Evolutionary conservation across 345 rosid genomes (phyloP), one percentile per base, ranked within the genome.

Genomic region (Citrus reticulata): DNA sequence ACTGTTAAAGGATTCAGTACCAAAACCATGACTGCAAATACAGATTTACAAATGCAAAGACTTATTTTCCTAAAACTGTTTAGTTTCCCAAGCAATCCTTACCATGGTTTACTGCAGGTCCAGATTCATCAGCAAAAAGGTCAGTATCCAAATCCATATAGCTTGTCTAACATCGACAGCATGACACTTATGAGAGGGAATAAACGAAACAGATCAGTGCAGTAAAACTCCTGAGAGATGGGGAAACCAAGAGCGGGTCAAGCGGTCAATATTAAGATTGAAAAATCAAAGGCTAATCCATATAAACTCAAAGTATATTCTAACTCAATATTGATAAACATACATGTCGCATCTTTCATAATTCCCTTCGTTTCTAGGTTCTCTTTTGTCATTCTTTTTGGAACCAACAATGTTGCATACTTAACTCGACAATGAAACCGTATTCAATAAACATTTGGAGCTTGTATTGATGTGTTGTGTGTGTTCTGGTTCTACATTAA

Each of bases 81-180:
- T 64, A 25, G 24, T 65, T 64, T 68, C 9, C 27, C n/a, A 49
- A 68, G 51, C 27, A 77, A 24, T 61, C 62, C 82, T 61, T 78
- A 90, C 93, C 91, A 25, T 65, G 72, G 55, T 24, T 82, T 7
- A n/a, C 62, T 4, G 77, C 68, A 37, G 85, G 79, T 54, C 74
- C 61, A 59, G 78, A 72, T 35, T 35, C 65, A 17, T 24, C 79
- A 55, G 34, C 65, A 27, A 67, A 77, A 78, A 78, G 80, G 14
- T 84, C 58, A 74, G 77, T 79, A 58, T 79, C 87, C 79, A 83
- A 81, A 62, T 77, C 79, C 79, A 77, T 77, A 9, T 6, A 7
- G 39, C 39, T 24, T 7, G 17, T 76, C 37, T 51, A 54, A 25
- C 57, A 67, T 55, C 55, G 20, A 60, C n/a, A 25, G 16, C 16